Evolutionary conservation across 2,329 filamentous ascomycete genomes (phyloP), one percentile per base, ranked within the genome.

Genomic region (Ceratocystis destructans): DNA sequence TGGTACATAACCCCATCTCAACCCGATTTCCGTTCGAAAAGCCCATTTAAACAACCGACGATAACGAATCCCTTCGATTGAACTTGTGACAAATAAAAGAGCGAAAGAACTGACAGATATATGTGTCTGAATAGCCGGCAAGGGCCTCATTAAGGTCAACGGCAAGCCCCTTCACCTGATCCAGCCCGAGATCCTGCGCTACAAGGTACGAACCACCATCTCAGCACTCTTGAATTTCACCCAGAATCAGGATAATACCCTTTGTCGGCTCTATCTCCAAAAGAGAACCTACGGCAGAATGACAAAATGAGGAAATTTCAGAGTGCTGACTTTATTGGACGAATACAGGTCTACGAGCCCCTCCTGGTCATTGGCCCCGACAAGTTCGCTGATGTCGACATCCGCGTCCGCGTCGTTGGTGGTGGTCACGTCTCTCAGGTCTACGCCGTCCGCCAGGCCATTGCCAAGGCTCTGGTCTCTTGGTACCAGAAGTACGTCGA

Each of bases 401-500:
- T 99, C 83, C 89, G 94, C 74, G 90, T 97, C 78, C 89, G 92
- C 76, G 94, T 97, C 76, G 84, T 86, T 76, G 94, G 94, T 79
- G 94, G 94, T 89, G 94, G 93, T 83, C 93, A 97, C 85, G 92
- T 89, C 72, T 96, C 90, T 69, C 92, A 96, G 81, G 85, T 96
- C 81, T 96, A 97, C 82, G 94, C 94, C 78, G 90, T 97, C 84
- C 91, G 94, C 75, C 94, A 99, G 84, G 93, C 94, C 75, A 97
- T 99, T 77, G 87, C 92, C 83, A 99, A 97, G 87, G 74, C 75
- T 69, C 72, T 78, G 68, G 76, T 78, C 73, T 76, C 91, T 80
- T 96, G 96, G 88, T 97, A 96, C 89, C 93, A 96, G 84, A 96
- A 99, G 86, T 99, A 87, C 83, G 90, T 97, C 81, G 94, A 99